Conservation (phyloP, 768 basidiomycete species). For the Suillus paluster region DNA sequence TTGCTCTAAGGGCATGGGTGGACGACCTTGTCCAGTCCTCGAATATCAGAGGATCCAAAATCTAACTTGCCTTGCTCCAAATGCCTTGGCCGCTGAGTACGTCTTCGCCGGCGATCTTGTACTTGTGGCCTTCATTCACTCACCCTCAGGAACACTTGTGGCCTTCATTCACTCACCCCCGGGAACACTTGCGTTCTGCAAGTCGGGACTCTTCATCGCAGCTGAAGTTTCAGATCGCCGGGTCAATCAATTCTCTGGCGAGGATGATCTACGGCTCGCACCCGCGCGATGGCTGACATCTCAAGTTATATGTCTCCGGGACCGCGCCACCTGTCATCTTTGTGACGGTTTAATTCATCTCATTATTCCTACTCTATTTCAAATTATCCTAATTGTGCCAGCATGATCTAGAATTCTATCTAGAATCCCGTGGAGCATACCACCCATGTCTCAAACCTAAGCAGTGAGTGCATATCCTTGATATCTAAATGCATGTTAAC, state of each 20-base stretch:
- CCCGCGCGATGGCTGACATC: not conserved
- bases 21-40: conserved; percentile 2
- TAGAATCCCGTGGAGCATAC: not conserved
- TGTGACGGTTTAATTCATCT: not conserved
- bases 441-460: too few species aligned
- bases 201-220: not conserved
- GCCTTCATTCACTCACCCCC: too few species aligned
- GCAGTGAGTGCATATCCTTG: not conserved
- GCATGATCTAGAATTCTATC: not conserved
- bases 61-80: conserved; percentile 10
- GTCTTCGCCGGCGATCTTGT: not conserved
- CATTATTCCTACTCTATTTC: conserved; percentile 2
- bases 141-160: too few species aligned
- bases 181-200: too few species aligned
- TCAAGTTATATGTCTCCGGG: not conserved
- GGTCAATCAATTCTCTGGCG: not conserved
- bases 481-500: not conserved
- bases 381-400: not conserved
- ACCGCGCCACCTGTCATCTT: not conserved
- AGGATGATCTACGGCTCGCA: not conserved
- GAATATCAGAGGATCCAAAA: accelerated
- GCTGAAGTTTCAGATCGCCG: not conserved
- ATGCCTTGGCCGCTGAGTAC: conserved; percentile 16
- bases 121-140: too few species aligned
- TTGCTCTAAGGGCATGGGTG: not conserved